These are phyloP conservation scores for Huiozyma sinensis DNA, from an alignment of 805 yeast species.

Conservation along the genomic window DNA sequence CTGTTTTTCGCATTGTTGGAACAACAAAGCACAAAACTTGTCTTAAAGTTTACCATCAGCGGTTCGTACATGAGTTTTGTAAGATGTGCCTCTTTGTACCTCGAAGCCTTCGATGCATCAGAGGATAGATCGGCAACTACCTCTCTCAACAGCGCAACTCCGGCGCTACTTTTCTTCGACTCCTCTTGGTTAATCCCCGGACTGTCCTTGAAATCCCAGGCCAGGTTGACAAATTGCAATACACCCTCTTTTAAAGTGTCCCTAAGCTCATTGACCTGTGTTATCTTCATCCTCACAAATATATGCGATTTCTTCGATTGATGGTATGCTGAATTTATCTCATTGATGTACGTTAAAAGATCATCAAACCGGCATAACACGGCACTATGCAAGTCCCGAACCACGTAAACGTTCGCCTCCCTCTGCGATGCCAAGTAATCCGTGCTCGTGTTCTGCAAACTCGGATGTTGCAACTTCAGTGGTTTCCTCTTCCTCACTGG, in stretches of 20 bases:
- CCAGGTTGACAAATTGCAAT: slow-evolving; percentile 1
- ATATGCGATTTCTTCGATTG: slow-evolving; percentile 35
- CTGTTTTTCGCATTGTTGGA: slow-evolving; percentile 51
- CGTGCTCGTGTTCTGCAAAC: slow-evolving; percentile 1
- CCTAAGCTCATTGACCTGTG: neutral
- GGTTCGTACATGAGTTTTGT: slow-evolving; percentile 72
- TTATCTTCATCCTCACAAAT: slow-evolving; percentile 2
- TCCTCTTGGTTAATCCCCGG: neutral
- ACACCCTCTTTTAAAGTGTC: slow-evolving; percentile 1
- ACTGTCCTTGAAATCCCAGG: neutral
- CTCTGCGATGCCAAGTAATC: neutral
- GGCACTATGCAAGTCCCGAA: neutral
- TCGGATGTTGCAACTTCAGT: slow-evolving; percentile 28
- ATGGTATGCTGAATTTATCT: slow-evolving; percentile 1
- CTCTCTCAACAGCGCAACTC: neutral
- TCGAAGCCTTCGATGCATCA: neutral
- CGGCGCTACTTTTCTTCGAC: slow-evolving; percentile 1
- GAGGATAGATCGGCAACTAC: neutral
- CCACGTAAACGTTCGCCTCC: slow-evolving; percentile 1
- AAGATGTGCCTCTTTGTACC: slow-evolving; percentile 57
- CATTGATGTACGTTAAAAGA: slow-evolving; percentile 29
- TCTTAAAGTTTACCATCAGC: slow-evolving; percentile 73
- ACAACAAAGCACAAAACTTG: slow-evolving; percentile 62
- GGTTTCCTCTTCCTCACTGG: slow-evolving; percentile 22
- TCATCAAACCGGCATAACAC: slow-evolving; percentile 28